phyloP scores from a whole-genome alignment of 2,329 filamentous ascomycete species.

The Elsinoe perseae region DNA sequence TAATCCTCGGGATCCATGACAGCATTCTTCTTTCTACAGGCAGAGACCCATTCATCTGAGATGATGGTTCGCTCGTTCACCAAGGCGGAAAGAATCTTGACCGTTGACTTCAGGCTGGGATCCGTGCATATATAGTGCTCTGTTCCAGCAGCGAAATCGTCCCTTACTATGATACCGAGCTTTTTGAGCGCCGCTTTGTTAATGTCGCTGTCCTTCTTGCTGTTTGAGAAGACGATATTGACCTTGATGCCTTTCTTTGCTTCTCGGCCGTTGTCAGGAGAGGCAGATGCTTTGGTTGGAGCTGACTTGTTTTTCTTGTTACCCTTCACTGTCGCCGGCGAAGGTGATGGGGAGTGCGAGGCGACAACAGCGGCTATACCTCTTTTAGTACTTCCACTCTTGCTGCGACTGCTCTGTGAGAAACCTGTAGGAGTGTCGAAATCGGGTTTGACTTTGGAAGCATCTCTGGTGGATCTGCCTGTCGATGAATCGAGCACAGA shows the following conservation, averaged over 20 bases:
- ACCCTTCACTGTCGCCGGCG: background rate
- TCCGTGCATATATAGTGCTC: background rate
- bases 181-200: background rate
- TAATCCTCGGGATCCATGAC: constrained; percentile 33
- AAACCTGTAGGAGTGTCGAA: no score
- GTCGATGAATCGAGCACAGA: no score
- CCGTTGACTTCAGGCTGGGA: constrained; percentile 34
- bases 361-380: no score
- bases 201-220: background rate
- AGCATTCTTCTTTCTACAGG: constrained; percentile 18
- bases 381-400: no score
- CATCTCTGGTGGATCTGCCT: no score
- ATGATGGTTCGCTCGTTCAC: constrained; percentile 39
- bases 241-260: background rate
- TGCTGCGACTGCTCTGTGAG: no score
- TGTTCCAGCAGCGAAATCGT: background rate
- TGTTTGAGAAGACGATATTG: background rate
- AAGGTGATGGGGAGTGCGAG: no score
- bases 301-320: background rate
- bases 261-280: background rate
- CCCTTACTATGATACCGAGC: background rate
- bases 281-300: background rate
- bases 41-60: constrained; percentile 40
- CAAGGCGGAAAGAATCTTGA: constrained; percentile 40
- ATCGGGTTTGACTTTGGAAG: no score